Percentiles rank a stretch among this genome's conserved stretches.
phyloP scores from a whole-genome alignment of 2,329 filamentous ascomycete genomes.

The Teratosphaeria nubilosa region DNA sequence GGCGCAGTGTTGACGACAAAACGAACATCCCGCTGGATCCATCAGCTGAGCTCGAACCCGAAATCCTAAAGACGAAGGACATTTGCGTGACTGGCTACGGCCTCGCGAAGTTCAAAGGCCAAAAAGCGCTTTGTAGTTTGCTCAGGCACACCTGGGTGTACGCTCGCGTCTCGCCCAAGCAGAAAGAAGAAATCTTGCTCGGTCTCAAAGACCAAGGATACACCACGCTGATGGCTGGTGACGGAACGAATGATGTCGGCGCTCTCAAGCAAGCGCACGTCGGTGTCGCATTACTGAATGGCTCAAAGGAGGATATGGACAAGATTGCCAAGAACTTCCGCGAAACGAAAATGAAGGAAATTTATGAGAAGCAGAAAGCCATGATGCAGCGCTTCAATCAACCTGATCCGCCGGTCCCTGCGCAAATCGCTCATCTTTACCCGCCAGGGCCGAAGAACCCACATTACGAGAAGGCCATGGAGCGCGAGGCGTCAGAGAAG shows the following conservation, averaged over 20 bases:
- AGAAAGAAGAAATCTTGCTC: constrained; percentile 97
- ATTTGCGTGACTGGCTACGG: constrained; percentile 95
- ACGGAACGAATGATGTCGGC: constrained; percentile 96
- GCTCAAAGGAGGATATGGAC: constrained; percentile 79
- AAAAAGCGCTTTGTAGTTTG: constrained; percentile 64
- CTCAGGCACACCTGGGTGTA: constrained; percentile 94
- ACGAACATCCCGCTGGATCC: constrained; percentile 77
- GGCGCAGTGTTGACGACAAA: constrained; percentile 91
- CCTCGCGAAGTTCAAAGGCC: constrained; percentile 74
- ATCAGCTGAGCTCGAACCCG: constrained; percentile 64
- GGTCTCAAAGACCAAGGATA: constrained; percentile 95
- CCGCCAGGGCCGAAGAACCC: constrained; percentile 84
- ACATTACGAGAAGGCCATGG: constrained; percentile 85
- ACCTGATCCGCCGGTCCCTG: constrained; percentile 81
- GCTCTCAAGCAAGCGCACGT: constrained; percentile 97
- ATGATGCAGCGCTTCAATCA: constrained; percentile 96
- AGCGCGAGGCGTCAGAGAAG: constrained; percentile 74
- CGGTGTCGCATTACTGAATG: constrained; percentile 90
- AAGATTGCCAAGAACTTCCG: constrained; percentile 89
- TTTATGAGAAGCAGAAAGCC: constrained; percentile 90
- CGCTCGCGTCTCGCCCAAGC: constrained; percentile 93
- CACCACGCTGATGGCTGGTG: constrained; percentile 96
- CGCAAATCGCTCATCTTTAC: constrained; percentile 86
- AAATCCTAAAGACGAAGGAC: constrained; percentile 77
- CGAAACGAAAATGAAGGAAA: constrained; percentile 94